Base-by-base conservation (phyloP, 1,284 basidiomycete genomes). In the Paramarasmius palmivorus region DNA sequence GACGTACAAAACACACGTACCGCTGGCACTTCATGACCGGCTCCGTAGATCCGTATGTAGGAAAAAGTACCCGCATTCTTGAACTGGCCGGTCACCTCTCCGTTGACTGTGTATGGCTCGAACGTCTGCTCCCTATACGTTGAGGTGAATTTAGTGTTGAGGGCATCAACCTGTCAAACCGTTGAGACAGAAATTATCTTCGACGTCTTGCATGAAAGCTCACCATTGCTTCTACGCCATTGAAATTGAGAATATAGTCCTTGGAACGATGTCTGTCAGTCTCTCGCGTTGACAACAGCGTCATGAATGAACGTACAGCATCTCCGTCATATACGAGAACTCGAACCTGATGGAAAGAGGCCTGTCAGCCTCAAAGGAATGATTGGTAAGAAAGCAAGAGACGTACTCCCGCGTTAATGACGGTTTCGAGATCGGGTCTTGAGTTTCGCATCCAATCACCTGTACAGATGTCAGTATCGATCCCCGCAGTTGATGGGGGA, bases 381-480 rank as follows among this genome's bases (percentile, higher is more conserved):
- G 10, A 26, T 25, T 9, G 35, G 23, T 2, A 9, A 14, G 15
- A 41, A 50, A 20, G 15, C 7, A 22, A 36, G 47, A 4, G 20
- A 56, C 78, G 59, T 56, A 84, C 82, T 5, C 83, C 82, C 41
- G 82, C 74, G 56, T 85, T 73, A 58, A 86, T 81, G 5, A 86
- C 82, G 22, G 69, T 73, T 64, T 85, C 82, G 19, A 86, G 68
- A 55, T 79, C 61, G 1, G 77, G 80, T 12, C 75, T 65, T 8
- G 79, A 81, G 62, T 77, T 84, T 42, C 76, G 71, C 83, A 85
- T 84, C 83, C 82, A 85, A 55, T 86, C 84, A 26, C 83, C 83
- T 73, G 35, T 4, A 19, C 25, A 36, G n/a, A n/a, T n/a, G n/a
- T n/a, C n/a, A n/a, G n/a, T n/a, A n/a, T n/a, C n/a, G n/a, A n/a